Conservation (phyloP, 106 monocot genomes). For the Gastrodia elata region DNA sequence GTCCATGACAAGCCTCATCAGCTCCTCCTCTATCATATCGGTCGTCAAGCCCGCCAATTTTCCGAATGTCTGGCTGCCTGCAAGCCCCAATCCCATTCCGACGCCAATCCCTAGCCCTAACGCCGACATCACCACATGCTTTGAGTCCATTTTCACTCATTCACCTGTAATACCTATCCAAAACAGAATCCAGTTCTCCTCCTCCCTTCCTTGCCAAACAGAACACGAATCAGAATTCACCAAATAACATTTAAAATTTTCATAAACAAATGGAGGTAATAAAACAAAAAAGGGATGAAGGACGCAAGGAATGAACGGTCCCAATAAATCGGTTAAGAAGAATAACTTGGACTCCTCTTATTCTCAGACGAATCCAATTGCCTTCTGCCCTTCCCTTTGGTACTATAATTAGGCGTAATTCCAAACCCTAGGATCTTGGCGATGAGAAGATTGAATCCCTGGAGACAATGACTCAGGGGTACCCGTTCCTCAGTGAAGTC, state of each 20-base stretch:
- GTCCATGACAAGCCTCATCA: slow-evolving; percentile 38
- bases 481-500: no score
- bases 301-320: neutral
- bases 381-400: neutral
- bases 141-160: slow-evolving; percentile 34
- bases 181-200: neutral
- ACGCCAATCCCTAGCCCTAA: slow-evolving; percentile 50
- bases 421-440: neutral
- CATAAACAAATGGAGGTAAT: neutral
- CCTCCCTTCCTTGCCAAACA: neutral
- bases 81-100: slow-evolving; percentile 43
- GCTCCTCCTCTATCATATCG: slow-evolving; percentile 38
- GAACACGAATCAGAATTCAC: neutral
- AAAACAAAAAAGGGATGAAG: neutral
- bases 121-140: slow-evolving; percentile 54
- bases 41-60: slow-evolving; percentile 34
- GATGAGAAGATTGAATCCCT: neutral
- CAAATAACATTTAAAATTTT: neutral
- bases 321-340: neutral
- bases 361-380: slow-evolving; percentile 5
- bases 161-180: neutral
- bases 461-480: no score
- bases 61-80: slow-evolving; percentile 25
- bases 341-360: neutral
- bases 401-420: neutral